Evolutionary conservation across 768 basidiomycete genomes (phyloP).

Genomic region (Amanita muscaria): DNA sequence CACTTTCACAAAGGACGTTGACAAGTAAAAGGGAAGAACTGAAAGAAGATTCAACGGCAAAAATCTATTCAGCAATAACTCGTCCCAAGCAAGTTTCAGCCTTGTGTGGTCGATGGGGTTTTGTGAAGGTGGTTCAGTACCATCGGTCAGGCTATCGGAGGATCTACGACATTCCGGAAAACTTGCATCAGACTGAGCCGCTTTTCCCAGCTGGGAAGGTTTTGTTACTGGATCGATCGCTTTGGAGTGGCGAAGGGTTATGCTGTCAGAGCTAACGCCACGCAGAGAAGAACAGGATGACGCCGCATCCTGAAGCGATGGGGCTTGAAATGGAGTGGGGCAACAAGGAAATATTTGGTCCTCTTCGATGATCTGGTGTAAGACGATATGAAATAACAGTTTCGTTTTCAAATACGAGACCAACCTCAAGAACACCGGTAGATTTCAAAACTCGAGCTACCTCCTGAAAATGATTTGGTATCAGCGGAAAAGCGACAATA

Average conservation of each 20-base stretch:
- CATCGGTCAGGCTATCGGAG: conserved; percentile 1
- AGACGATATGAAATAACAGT: background rate
- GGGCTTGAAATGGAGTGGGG: conserved; percentile 12
- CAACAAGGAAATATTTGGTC: conserved; percentile 61
- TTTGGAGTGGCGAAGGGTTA: background rate
- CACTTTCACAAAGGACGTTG: conserved; percentile 43
- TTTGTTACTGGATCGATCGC: conserved; percentile 2
- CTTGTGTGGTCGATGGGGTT: conserved; percentile 42
- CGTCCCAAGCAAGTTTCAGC: conserved; percentile 57
- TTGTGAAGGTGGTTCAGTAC: conserved; percentile 27
- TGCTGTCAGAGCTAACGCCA: background rate
- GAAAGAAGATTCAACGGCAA: conserved; percentile 44
- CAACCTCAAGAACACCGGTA: conserved; percentile 56
- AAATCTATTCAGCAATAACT: conserved; percentile 54
- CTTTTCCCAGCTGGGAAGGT: background rate
- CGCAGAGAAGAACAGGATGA: conserved; percentile 16
- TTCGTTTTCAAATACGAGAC: conserved; percentile 6
- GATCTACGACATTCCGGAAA: background rate
- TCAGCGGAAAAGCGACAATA: background rate
- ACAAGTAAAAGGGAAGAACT: conserved; percentile 61
- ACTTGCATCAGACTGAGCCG: background rate
- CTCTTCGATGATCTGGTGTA: conserved; percentile 59
- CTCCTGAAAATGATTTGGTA: conserved; percentile 36
- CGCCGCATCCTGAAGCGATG: conserved; percentile 11
- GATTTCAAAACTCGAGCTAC: conserved; percentile 56